Conservation (phyloP, 2,329 filamentous ascomycete species). For the Microdochium bolleyi region DNA sequence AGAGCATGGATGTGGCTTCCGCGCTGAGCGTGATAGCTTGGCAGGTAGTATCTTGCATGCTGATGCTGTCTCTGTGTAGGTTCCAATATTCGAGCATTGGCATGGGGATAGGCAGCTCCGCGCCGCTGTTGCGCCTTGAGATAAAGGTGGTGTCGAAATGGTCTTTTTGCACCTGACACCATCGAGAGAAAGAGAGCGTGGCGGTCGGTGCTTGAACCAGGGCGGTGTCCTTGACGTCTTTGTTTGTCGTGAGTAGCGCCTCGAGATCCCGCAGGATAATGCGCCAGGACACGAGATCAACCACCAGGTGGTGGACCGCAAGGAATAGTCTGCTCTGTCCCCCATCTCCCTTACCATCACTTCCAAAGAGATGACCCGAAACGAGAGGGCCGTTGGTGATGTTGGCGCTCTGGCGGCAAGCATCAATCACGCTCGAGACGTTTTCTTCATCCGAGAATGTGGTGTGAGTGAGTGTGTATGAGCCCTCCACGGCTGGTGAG, state of each 20-base stretch:
- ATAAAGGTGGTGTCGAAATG: not conserved
- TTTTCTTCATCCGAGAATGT: not conserved
- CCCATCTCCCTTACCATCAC: not conserved
- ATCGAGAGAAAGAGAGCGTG: not conserved
- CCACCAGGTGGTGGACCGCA: not conserved
- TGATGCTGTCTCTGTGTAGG: not conserved
- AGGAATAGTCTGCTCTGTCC: not conserved
- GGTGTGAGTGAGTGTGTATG: not conserved
- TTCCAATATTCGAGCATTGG: not conserved
- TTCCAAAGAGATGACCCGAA: not conserved
- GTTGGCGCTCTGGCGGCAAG: not conserved
- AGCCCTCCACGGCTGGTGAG: not conserved
- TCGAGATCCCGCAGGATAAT: not conserved
- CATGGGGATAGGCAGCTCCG: not conserved
- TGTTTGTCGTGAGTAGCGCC: not conserved
- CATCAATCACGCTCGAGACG: not conserved
- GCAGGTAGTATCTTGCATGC: not conserved
- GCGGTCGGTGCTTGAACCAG: not conserved
- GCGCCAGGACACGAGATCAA: not conserved
- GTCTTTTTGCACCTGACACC: not conserved
- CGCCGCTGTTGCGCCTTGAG: not conserved
- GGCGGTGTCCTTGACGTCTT: not conserved
- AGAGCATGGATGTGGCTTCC: constrained; percentile 1
- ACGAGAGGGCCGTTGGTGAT: not conserved
- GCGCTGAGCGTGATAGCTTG: constrained; percentile 3